These are phyloP conservation scores for Moniliella sp. DNA, from an alignment of 1,284 basidiomycete genomes.

Conservation along the genomic window DNA sequence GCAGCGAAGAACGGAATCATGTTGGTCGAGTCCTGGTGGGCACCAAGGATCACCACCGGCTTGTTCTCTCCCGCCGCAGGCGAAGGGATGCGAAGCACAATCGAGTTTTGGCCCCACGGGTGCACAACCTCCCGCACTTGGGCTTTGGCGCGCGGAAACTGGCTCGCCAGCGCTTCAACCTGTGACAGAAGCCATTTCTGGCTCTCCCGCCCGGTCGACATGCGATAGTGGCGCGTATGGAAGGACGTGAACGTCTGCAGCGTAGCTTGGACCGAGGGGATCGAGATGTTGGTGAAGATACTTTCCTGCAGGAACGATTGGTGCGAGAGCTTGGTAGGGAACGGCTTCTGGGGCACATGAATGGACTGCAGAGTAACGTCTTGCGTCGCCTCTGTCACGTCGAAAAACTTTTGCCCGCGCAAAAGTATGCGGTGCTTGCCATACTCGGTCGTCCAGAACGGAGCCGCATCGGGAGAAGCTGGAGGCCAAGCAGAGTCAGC, in stretches of 20 bases:
- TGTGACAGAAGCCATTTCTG: slow-evolving; percentile 53
- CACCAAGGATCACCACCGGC: slow-evolving; percentile 45
- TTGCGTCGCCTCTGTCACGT: slow-evolving; percentile 15
- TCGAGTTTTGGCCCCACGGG: slow-evolving; percentile 72
- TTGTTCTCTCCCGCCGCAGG: slow-evolving; percentile 8
- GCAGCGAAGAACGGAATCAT: slow-evolving; percentile 18
- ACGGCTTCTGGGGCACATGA: slow-evolving; percentile 4
- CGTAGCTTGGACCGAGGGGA: slow-evolving; percentile 12
- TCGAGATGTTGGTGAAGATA: slow-evolving; percentile 11
- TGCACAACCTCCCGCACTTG: slow-evolving; percentile 60
- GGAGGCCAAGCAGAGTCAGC: too few species aligned
- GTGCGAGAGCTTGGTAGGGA: slow-evolving; percentile 8
- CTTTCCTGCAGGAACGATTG: slow-evolving; percentile 5
- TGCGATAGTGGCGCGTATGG: slow-evolving; percentile 38
- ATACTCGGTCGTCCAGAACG: slow-evolving; percentile 23
- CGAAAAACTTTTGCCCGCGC: slow-evolving; percentile 15
- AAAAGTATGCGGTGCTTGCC: slow-evolving; percentile 14
- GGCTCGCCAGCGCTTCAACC: slow-evolving; percentile 5
- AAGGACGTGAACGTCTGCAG: slow-evolving; percentile 38
- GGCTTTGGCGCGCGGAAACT: slow-evolving; percentile 43
- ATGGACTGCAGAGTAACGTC: too few species aligned
- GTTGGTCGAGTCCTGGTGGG: slow-evolving; percentile 61
- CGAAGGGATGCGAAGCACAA: slow-evolving; percentile 39
- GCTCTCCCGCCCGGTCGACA: slow-evolving; percentile 48
- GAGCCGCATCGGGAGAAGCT: slow-evolving; percentile 2